Percentiles rank a stretch among this genome's conserved stretches.
Conservation (phyloP, 805 yeast genomes). For the Saturnispora hagleri region DNA sequence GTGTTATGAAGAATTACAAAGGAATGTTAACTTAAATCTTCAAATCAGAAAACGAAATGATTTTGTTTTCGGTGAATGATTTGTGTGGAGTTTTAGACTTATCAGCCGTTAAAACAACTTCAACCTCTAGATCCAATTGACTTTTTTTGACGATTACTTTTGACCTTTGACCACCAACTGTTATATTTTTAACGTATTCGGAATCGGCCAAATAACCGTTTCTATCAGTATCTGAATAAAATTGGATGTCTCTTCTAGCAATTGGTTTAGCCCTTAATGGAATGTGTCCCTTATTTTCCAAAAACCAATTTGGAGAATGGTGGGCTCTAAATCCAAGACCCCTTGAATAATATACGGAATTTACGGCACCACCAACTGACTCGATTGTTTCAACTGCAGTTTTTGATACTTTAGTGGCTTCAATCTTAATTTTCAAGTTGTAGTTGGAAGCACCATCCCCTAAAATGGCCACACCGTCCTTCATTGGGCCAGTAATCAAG, state of each 20-base stretch:
- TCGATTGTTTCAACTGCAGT: conserved; percentile 71
- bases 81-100: conserved; percentile 2
- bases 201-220: conserved; percentile 58
- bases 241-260: conserved; percentile 68
- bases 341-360: conserved; percentile 60
- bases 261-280: conserved; percentile 86
- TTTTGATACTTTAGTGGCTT: conserved; percentile 72
- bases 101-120: conserved; percentile 7
- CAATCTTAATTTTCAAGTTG: conserved; percentile 59
- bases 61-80: conserved; percentile 17
- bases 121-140: conserved; percentile 18
- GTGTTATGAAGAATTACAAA: not conserved
- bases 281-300: conserved; percentile 62
- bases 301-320: conserved; percentile 60
- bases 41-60: conserved; percentile 21
- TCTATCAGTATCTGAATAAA: conserved; percentile 59
- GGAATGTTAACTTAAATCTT: conserved; percentile 2
- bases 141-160: conserved; percentile 15
- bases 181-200: conserved; percentile 29
- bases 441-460: conserved; percentile 49
- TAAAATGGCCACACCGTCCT: conserved; percentile 74
- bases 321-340: conserved; percentile 64
- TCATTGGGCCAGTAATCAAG: conserved; percentile 57
- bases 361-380: conserved; percentile 60
- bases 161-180: conserved; percentile 15